Conservation (phyloP, 495 filamentous ascomycete genomes). For the Xylaria sp. region DNA sequence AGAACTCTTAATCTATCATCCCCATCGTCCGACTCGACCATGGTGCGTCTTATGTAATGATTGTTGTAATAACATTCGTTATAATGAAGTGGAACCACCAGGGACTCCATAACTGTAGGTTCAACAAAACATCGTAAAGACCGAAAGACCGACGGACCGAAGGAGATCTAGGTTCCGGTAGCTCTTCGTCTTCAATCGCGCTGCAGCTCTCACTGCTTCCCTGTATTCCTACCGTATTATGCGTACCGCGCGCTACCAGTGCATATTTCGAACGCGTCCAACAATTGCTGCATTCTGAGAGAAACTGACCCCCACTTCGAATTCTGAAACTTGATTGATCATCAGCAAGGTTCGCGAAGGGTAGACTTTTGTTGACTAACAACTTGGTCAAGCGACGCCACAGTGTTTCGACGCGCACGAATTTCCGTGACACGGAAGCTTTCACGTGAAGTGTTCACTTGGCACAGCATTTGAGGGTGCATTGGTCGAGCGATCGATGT, state of each 20-base stretch:
- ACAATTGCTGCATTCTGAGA: neutral
- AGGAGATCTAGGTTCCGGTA: neutral
- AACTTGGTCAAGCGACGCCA: neutral
- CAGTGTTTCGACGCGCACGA: neutral
- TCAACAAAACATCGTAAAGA: neutral
- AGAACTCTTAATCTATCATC: neutral
- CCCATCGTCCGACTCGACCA: neutral
- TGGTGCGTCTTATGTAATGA: neutral
- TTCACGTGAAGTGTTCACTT: no score
- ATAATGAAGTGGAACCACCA: neutral
- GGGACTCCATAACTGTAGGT: neutral
- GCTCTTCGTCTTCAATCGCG: neutral
- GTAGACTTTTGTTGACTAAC: neutral
- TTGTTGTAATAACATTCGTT: neutral
- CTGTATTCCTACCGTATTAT: neutral
- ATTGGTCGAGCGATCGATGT: no score
- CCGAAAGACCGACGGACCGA: neutral
- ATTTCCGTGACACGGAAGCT: neutral
- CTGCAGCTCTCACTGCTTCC: neutral
- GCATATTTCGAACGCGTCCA: neutral
- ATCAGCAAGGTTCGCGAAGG: neutral
- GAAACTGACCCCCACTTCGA: neutral
- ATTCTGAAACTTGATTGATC: neutral
- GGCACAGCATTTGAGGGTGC: no score
- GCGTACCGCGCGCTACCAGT: neutral